A percentile compares a stretch with the other conserved stretches of the same genome.
Conservation (phyloP, 441 rosid genomes). For the Flueggea neowawraea region DNA sequence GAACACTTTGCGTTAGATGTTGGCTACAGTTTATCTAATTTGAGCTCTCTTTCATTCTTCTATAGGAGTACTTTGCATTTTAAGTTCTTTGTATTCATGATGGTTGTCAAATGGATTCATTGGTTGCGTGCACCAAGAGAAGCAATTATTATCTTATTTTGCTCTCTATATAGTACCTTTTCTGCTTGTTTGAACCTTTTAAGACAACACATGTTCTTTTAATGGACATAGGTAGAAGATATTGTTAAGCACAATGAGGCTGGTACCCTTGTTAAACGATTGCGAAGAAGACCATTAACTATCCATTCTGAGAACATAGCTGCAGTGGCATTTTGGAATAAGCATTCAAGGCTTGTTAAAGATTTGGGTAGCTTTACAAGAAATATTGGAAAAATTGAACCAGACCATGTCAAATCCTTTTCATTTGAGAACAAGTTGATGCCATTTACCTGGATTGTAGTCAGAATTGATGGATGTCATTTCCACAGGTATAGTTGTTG, state of each 20-base stretch:
- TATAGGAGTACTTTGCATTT: no score
- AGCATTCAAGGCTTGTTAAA: constrained; percentile 40
- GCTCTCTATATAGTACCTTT: no score
- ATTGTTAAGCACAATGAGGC: constrained; percentile 66
- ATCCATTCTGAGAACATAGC: constrained; percentile 64
- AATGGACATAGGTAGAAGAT: constrained; percentile 61
- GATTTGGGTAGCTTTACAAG: constrained; percentile 60
- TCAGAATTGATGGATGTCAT: constrained; percentile 95
- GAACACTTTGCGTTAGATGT: no score
- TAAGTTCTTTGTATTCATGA: no score
- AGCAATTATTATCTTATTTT: no score
- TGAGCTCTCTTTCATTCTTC: no score
- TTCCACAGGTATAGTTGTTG: constrained; percentile 70
- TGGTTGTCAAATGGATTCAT: no score
- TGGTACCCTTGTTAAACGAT: constrained; percentile 73
- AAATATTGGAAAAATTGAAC: constrained; percentile 55
- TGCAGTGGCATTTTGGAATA: constrained; percentile 74
- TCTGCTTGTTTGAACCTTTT: neutral
- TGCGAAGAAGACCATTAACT: constrained; percentile 52
- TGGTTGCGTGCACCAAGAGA: no score
- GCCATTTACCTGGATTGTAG: constrained; percentile 79
- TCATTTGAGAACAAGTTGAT: constrained; percentile 69
- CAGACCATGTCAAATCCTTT: constrained; percentile 65
- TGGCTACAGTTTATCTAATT: no score
- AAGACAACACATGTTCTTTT: neutral